These are phyloP conservation scores for Suhomyces pyralidae DNA, from an alignment of 805 yeast genomes.

Conservation along the genomic window DNA sequence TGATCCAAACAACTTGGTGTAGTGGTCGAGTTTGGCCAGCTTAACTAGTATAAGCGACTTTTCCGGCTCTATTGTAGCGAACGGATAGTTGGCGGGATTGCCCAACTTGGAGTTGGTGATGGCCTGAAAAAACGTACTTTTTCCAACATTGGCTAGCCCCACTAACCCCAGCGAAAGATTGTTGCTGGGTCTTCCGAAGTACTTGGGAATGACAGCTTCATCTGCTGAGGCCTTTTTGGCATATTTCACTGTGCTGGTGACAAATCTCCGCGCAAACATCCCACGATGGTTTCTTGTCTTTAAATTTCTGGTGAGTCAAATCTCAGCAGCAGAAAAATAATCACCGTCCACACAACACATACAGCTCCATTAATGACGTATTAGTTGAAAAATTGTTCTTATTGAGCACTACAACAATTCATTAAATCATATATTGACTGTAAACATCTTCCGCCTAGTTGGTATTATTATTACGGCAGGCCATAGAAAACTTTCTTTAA, in stretches of 20 bases:
- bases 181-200: constrained; percentile 35
- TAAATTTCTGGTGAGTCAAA: neutral
- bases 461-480: neutral
- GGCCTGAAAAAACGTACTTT: constrained; percentile 47
- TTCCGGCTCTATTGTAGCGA: constrained; percentile 74
- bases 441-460: neutral
- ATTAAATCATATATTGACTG: neutral
- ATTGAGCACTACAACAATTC: neutral
- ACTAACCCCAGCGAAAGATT: constrained; percentile 43
- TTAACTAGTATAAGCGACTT: constrained; percentile 33
- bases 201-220: constrained; percentile 3
- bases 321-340: neutral
- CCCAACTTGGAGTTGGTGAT: constrained; percentile 58
- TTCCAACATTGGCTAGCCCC: constrained; percentile 60
- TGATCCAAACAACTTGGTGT: constrained; percentile 48
- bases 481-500: neutral
- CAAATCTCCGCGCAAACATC: constrained; percentile 1
- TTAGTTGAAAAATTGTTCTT: neutral
- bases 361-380: too few relatives aligned
- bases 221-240: constrained; percentile 3
- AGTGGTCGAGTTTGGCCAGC: constrained; percentile 41
- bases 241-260: neutral
- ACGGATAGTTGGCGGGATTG: constrained; percentile 57
- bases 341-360: neutral
- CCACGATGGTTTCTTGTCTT: neutral